Base-by-base conservation (phyloP, 75 land plant genomes). In the Cunninghamia lanceolata region DNA sequence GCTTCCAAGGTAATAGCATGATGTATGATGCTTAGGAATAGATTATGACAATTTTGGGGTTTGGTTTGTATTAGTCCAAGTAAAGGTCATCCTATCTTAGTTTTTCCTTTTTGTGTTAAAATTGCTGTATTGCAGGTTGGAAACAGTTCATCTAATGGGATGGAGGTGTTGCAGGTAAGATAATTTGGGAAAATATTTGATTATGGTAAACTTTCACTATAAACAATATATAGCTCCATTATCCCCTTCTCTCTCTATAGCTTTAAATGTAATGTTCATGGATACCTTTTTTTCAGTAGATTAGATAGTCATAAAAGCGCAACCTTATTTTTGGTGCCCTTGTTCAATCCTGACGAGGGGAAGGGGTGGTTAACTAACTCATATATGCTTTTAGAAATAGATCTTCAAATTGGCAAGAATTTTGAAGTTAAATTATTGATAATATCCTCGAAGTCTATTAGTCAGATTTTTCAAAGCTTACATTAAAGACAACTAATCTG, bases 1-100 rank as follows among this genome's bases (percentile, higher is more conserved):
- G 34, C 21, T 16, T 81, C 46, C 54, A 92, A 91, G 93, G 94
- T 93, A 89, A 53, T 53, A 53, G 34, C 46, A 80, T 43, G 4
- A n/a, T 45, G 32, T 25, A 80, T 46, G 50, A 42, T 80, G 47
- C 46, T 1, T 40, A 43, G 45, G 82, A 9, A 80, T 80, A 45
- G 32, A 43, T 80, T 45, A 28, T 45, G 47, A 4, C 28, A 9
- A 45, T 80, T 80, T 80, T 43, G 30, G 45, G 34, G n/a, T 42
- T 42, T 45, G 43, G 30, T n/a, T 28, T 42, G 46, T 80, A 80
- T 10, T 80, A 14, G 25, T 80, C 15, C 35, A 0, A 32, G 56
- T 28, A 32, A 52, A 47, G 35, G 17, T 4, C 36, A 16, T 53
- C 30, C 2, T 32, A 34, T 32, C 28, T 54, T 53, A 53, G 36